A percentile compares a stretch with the other conserved stretches of the same genome.
Conservation (phyloP, 495 filamentous ascomycete genomes). For the Trypethelium eluteriae region DNA sequence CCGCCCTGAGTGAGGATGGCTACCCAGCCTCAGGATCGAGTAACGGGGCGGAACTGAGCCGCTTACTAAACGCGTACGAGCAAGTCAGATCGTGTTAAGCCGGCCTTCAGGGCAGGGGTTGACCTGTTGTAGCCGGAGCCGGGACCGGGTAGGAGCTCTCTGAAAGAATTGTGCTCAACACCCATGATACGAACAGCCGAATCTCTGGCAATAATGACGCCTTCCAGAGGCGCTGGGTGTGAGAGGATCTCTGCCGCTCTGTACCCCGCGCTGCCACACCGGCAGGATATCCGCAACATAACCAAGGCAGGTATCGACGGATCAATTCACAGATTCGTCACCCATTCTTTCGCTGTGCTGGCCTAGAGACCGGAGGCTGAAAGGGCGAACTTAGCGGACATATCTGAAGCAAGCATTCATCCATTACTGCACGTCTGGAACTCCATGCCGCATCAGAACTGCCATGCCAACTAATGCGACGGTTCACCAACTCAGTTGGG, state of each 20-base stretch:
- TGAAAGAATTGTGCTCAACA: neutral
- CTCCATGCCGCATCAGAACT: conserved; percentile 19
- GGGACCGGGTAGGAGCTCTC: neutral
- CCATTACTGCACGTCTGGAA: neutral
- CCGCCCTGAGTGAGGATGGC: neutral
- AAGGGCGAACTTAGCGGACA: neutral
- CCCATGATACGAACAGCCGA: neutral
- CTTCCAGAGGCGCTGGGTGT: neutral
- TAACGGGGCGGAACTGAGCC: neutral
- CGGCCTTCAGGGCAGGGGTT: neutral
- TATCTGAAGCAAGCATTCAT: neutral
- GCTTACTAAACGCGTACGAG: too few relatives aligned
- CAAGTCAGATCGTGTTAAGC: neutral
- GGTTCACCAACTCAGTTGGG: neutral
- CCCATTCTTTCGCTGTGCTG: conserved; percentile 4
- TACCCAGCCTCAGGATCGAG: neutral
- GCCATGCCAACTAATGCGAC: conserved; percentile 19
- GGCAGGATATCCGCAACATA: conserved; percentile 7
- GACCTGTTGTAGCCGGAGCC: neutral
- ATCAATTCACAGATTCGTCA: neutral
- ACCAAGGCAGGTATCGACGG: neutral
- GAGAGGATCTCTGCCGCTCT: conserved; percentile 10
- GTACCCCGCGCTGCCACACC: conserved; percentile 5
- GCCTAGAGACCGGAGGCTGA: neutral
- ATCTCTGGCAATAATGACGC: neutral